Percentiles rank a stretch among this genome's conserved stretches.
Evolutionary conservation across 768 basidiomycete genomes (phyloP).

Genomic region (Psilocybe sp.): DNA sequence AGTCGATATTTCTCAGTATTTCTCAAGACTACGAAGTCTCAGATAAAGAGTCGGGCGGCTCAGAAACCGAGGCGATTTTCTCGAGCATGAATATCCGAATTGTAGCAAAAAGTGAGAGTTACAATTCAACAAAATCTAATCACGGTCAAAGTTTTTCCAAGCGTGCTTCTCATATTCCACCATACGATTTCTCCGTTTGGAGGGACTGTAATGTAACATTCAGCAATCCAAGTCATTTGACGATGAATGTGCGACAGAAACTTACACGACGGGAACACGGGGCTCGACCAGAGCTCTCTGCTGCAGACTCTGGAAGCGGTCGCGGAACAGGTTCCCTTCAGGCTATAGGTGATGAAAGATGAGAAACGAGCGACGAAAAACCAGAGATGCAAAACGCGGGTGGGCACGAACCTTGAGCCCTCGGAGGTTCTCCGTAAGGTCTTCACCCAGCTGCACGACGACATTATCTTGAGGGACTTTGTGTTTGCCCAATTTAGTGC

Average conservation of each 20-base stretch:
- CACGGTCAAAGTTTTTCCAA: constrained; percentile 62
- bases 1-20: no score
- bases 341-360: constrained; percentile 45
- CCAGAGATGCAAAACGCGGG: not conserved
- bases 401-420: constrained; percentile 67
- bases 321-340: constrained; percentile 90
- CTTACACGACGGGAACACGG: constrained; percentile 73
- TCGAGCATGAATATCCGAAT: not conserved
- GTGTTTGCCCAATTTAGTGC: constrained; percentile 79
- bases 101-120: not conserved
- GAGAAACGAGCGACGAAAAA: constrained; percentile 1
- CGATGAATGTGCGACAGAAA: constrained; percentile 10
- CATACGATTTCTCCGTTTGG: constrained; percentile 45
- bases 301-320: constrained; percentile 85
- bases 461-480: constrained; percentile 64
- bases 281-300: constrained; percentile 87
- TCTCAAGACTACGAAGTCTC: no score
- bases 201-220: constrained; percentile 37
- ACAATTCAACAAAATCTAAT: constrained; percentile 25
- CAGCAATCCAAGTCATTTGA: not conserved
- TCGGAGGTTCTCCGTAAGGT: constrained; percentile 81
- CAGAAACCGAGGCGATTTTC: no score
- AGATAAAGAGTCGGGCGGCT: no score
- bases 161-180: constrained; percentile 78
- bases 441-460: constrained; percentile 89